Base-by-base conservation (phyloP, 2,329 filamentous ascomycete species). In the Fusarium mangiferae region DNA sequence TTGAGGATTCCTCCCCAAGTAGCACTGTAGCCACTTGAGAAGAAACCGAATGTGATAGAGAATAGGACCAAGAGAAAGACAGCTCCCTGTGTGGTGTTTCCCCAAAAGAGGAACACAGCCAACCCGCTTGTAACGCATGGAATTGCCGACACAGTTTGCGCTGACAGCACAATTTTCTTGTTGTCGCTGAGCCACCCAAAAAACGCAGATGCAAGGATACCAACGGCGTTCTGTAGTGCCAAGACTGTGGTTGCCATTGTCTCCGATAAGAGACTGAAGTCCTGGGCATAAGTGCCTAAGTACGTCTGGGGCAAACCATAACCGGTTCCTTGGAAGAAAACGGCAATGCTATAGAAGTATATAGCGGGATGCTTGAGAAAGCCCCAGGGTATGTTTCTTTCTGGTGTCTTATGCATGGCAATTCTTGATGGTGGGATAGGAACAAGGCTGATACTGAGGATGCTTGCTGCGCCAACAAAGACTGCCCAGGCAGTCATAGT, bases 401-500 rank as follows among this genome's bases (percentile, higher is more conserved):
- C 56, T 3, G 42, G 56, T 24, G 56, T 59, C 17, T 59, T 59
- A 6, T 59, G 56, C 56, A 59, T 59, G 17, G 44, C 42, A 22
- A 59, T 38, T 28, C 56, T 38, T 1, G 42, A 59, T 10, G 56
- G 56, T 2, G 56, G 56, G 3, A 59, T 49, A 13, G 56, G 56
- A 36, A 59, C 56, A 59, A 59, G 56, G 15, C 56, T 59, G 14
- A 59, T 59, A 11, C 56, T 59, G 20, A 59, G 56, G 4, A 59
- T 35, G 20, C 42, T 59, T 12, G 56, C 56, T 20, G 30, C 20
- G 35, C 56, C 56, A 2, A 59, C 56, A 18, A 59, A 59, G 4
- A 59, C 7, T 4, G 56, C 33, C 56, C 56, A 59, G 3, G 18
- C 56, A 0, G 20, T 59, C 56, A 59, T 59, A 10, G 56, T 59